Base-by-base conservation (phyloP, 2,329 filamentous ascomycete genomes). In the Phoma sp. region DNA sequence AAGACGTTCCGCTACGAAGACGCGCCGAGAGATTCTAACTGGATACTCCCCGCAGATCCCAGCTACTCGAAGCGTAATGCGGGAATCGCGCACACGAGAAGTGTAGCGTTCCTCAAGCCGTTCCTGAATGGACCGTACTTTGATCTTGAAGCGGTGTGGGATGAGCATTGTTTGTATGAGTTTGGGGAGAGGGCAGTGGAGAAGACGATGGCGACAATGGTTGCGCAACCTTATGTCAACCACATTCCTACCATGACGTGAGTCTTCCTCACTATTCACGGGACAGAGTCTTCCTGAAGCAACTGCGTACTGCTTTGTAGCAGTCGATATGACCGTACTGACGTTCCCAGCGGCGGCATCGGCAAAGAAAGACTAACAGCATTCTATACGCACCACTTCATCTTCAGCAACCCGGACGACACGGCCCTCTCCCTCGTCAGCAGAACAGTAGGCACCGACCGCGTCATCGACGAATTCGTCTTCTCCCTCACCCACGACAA, bases 161-260 rank as follows among this genome's bases (percentile, higher is more conserved):
- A 92, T 7, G 88, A 92, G 72, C 89, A 93, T 69, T 89, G 87
- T 0, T 81, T 81, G 36, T 88, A 83, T 61, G 88, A 92, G 68
- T 93, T 93, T 68, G 84, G 74, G 1, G 84, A 87, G 49, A 81
- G 88, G 10, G 84, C 84, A 2, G 88, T 91, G 0, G 85, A 85
- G 57, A 83, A 85, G 59, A 93, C 89, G 0, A 92, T 93, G 89
- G 81, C 80, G n/a, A 92, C 89, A 0, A 92, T 93, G 89, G 88
- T 92, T 1, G 80, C 87, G 40, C 85, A 91, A 69, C 90, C 89
- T 1, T 92, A 92, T 65, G 89, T 93, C 1, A 92, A 92, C 67
- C 88, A 92, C 67, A 80, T 92, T 2, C 87, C 89, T 0, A 91
- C 88, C 0, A 80, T 87, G 64, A 77, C 81, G 65, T 65, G 45